Evolutionary conservation across 805 yeast species (phyloP), one percentile per base, ranked within the genome.

Genomic region (Kuraishia molischiana): DNA sequence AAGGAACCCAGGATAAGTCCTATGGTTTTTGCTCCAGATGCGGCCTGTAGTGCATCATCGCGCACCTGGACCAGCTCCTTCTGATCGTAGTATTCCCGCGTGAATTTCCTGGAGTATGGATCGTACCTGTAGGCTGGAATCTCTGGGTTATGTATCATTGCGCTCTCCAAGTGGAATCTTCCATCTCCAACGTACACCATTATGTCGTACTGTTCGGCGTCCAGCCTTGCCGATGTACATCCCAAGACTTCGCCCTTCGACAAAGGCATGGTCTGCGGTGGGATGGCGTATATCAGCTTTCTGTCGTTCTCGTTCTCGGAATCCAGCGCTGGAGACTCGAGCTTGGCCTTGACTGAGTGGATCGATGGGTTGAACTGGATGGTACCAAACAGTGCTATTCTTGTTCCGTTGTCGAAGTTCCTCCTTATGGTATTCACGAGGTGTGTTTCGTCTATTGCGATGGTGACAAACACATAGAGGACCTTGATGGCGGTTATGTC

Each of bases 211-310:
- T 77, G 79, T 4, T 68, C 67, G 18, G 70, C 66, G 45, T 79
- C 79, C 31, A 92, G 60, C 42, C 84, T 64, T 19, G 95, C 90
- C 1, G 97, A 86, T 0, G 98, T 92, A 56, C 98, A 92, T 0
- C 98, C 98, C 13, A 92, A 64, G 0, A 92, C 95, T 55, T 92
- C 98, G 39, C 97, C 98, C 50, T 85, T 86, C 2, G 97, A 87
- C 4, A 92, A 60, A 0, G 98, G 98, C 67, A 74, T 75, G 9
- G 85, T 83, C 54, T 92, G 98, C 0, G 98, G 97, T 1, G 97
- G 82, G 4, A 77, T 68, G 2, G 84, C 67, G 50, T 72, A 74
- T 6, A 89, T 60, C 20, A 75, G 61, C 38, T 69, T 67, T 3
- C 61, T 54, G 11, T 35, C 38, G 20, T 28, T 18, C 22, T 37